Percentiles rank a stretch among this genome's conserved stretches.
Evolutionary conservation across 768 basidiomycete species (phyloP).

Genomic region (Amanita pallidorosea): DNA sequence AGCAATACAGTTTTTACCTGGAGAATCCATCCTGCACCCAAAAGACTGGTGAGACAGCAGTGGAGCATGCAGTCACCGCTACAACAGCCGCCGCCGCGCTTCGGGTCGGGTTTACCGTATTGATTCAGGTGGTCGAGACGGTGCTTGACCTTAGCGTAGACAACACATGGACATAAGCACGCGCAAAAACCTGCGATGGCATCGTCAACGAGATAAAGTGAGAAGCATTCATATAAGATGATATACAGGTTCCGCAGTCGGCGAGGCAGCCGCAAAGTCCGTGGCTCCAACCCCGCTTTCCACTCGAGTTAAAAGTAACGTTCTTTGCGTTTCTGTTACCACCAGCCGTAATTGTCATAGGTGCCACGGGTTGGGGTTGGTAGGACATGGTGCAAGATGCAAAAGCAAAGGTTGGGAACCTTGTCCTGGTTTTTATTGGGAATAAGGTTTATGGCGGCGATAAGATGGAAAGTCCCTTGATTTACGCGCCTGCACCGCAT

Average conservation of each 20-base stretch:
- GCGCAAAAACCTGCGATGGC: constrained; percentile 19
- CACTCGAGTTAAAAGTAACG: constrained; percentile 15
- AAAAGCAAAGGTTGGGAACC: too few species aligned
- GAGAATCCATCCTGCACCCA: constrained; percentile 27
- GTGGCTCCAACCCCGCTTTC: constrained; percentile 21
- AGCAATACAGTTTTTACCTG: constrained; percentile 12
- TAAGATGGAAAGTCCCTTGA: too few species aligned
- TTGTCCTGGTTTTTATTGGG: too few species aligned
- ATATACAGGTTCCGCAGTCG: constrained; percentile 17
- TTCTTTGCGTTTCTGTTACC: constrained; percentile 18
- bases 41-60: constrained; percentile 15
- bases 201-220: too few species aligned
- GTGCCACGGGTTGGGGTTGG: constrained; percentile 1
- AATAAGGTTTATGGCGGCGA: too few species aligned
- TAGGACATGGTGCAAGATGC: too few species aligned
- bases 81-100: constrained; percentile 20
- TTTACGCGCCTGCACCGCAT: too few species aligned
- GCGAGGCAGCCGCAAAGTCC: constrained; percentile 16
- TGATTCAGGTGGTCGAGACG: constrained; percentile 27
- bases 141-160: constrained; percentile 27
- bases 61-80: constrained; percentile 26
- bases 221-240: background rate
- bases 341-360: constrained; percentile 12
- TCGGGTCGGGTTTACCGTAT: constrained; percentile 25
- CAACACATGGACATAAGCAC: constrained; percentile 30